A percentile compares a stretch with the other conserved stretches of the same genome.
phyloP scores from a whole-genome alignment of 148 eudicot genomes.

The Arbutus unedo region DNA sequence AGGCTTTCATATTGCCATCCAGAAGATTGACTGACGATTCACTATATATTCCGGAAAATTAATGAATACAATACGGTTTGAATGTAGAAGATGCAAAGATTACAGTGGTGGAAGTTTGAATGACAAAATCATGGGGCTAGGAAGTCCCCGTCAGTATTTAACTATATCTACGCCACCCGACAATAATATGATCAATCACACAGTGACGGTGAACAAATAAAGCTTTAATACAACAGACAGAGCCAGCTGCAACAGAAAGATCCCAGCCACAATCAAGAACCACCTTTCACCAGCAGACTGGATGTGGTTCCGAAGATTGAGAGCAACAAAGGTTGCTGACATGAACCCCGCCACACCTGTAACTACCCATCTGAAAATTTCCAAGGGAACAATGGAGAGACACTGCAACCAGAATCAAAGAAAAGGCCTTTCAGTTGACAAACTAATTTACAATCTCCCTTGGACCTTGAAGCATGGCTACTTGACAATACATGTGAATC shows the following conservation, averaged over 20 bases:
- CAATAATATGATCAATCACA: slow-evolving; percentile 25
- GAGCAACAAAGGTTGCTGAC: slow-evolving; percentile 96
- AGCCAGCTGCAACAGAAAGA: slow-evolving; percentile 87
- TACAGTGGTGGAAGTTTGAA: not conserved
- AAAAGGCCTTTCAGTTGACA: not conserved
- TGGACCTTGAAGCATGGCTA: not conserved
- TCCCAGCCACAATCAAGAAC: slow-evolving; percentile 88
- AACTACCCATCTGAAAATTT: slow-evolving; percentile 77
- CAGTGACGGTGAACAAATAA: slow-evolving; percentile 65
- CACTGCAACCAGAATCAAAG: slow-evolving; percentile 52
- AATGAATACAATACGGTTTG: slow-evolving; percentile 35
- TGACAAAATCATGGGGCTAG: slow-evolving; percentile 14
- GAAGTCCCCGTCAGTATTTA: slow-evolving; percentile 19
- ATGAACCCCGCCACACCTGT: slow-evolving; percentile 92
- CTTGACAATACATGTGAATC: not conserved
- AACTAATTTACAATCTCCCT: not conserved
- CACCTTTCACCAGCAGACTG: slow-evolving; percentile 89
- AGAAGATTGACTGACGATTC: not conserved
- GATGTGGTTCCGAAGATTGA: slow-evolving; percentile 82
- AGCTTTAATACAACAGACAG: slow-evolving; percentile 74
- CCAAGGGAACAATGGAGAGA: slow-evolving; percentile 72
- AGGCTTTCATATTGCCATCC: not conserved
- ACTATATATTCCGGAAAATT: slow-evolving; percentile 31
- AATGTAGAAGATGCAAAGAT: slow-evolving; percentile 4
- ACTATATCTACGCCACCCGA: slow-evolving; percentile 1